Evolutionary conservation across 2,329 filamentous ascomycete genomes (phyloP), one percentile per base, ranked within the genome.

Genomic region (Colletotrichum navitas): DNA sequence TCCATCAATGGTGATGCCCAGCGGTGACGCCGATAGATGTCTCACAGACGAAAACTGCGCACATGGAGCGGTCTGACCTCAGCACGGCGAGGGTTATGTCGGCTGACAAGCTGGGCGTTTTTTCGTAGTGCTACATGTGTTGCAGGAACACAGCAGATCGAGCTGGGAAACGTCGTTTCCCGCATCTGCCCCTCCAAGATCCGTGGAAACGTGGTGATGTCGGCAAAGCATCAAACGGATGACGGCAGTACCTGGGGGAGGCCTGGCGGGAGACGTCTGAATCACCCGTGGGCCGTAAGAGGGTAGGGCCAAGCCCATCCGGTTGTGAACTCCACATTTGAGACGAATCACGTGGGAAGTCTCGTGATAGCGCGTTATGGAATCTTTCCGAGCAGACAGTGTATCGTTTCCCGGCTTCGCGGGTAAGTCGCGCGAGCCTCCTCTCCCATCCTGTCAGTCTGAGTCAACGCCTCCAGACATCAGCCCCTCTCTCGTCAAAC

Each of bases 31-130:
- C 54, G 65, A 52, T 21, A 41, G 16, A 56, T 72, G 69, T 72
- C 65, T 68, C 45, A 71, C 65, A 43, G 8, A 43, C 41, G 26
- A 39, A 54, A 7, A 67, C 63, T 58, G 58, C 68, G 41, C 51
- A 36, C 39, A 49, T 6, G 65, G 55, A 64, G 69, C 69, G 69
- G 69, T 72, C 69, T 68, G 65, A 72, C 69, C 45, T 72, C 60
- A 69, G 65, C 47, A 55, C 59, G 24, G 69, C 18, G 52, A 59
- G 58, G 54, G 47, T 39, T 7, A 32, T 34, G 69, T 61, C 54
- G 54, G 69, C 65, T 64, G 65, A 68, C 69, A 32, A 51, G 63
- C 63, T 67, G 63, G 34, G 24, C 24, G 36, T 32, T 32, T 29
- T 36, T 29, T 39, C 34, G 21, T n/a, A 41, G 65, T 52, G 64